Percentiles rank a stretch among this genome's conserved stretches.
Conservation (phyloP, 306 rosid species). For the Medicago ruthenica region DNA sequence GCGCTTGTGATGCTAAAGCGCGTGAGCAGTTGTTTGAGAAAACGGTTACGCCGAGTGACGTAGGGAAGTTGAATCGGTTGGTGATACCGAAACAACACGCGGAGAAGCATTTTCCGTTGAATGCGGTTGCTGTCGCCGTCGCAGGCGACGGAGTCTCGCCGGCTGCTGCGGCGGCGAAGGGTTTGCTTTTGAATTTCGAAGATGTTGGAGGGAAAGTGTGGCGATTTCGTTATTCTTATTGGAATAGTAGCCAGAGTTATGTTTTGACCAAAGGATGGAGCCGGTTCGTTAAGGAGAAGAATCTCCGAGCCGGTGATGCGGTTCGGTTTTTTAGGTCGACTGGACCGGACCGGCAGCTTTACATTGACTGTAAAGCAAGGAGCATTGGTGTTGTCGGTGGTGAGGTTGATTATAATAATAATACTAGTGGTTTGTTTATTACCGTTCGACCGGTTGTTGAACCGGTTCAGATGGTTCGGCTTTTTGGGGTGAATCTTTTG, state of each 20-base stretch:
- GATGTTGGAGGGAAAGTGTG: slow-evolving; percentile 95
- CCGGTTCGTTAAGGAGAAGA: slow-evolving; percentile 97
- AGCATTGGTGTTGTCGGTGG: background rate
- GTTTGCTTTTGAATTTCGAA: slow-evolving; percentile 78
- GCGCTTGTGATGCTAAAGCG: slow-evolving; percentile 41
- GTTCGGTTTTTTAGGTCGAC: slow-evolving; percentile 71
- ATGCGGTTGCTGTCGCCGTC: slow-evolving; percentile 16
- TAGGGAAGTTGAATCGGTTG: slow-evolving; percentile 85
- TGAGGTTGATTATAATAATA: background rate
- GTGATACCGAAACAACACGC: slow-evolving; percentile 98
- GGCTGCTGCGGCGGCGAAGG: slow-evolving; percentile 51
- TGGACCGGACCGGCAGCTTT: slow-evolving; percentile 75
- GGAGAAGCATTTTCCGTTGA: slow-evolving; percentile 87
- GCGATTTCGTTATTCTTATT: slow-evolving; percentile 94
- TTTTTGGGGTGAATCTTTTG: slow-evolving; percentile 90
- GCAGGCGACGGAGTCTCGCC: slow-evolving; percentile 7
- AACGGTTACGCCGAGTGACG: slow-evolving; percentile 94
- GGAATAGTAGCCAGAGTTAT: slow-evolving; percentile 99
- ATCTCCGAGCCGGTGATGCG: slow-evolving; percentile 78
- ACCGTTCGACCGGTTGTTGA: slow-evolving; percentile 57
- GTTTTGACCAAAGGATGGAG: slow-evolving; percentile 97
- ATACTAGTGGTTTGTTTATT: slow-evolving; percentile 11
- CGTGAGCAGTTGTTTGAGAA: slow-evolving; percentile 90
- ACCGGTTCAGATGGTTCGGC: slow-evolving; percentile 79
- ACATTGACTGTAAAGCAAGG: slow-evolving; percentile 71